Conservation (phyloP, 768 basidiomycete species). For the Agaricus bisporus region DNA sequence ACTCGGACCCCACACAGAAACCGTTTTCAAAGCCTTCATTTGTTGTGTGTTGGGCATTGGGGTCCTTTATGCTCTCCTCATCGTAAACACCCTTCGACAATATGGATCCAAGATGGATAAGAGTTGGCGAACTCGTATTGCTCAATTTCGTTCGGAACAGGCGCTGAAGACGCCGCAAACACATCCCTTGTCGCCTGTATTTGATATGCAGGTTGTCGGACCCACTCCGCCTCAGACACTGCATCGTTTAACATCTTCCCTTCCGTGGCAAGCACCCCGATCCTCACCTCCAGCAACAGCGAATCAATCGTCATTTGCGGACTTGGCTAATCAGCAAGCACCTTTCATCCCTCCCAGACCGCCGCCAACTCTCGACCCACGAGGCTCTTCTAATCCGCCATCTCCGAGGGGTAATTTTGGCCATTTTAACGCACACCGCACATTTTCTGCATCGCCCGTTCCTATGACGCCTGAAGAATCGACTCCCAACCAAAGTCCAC, state of each 20-base stretch:
- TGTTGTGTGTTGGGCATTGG: slow-evolving; percentile 46
- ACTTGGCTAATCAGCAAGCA: not conserved
- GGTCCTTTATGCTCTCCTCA: slow-evolving; percentile 43
- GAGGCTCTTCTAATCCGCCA: not conserved
- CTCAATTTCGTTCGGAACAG: slow-evolving; percentile 9
- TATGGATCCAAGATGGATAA: slow-evolving; percentile 38
- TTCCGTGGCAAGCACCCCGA: no score
- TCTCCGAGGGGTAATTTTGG: not conserved
- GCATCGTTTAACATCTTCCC: not conserved
- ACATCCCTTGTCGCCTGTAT: not conserved
- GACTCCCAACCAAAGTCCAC: not conserved
- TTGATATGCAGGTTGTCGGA: not conserved
- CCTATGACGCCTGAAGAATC: not conserved
- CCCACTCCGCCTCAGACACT: not conserved
- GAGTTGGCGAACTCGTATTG: slow-evolving; percentile 19
- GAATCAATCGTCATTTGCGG: no score
- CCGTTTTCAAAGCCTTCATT: slow-evolving; percentile 33
- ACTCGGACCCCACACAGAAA: not conserved
- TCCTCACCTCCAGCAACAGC: no score
- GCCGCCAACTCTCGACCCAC: no score
- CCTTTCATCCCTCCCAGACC: not conserved
- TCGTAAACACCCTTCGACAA: slow-evolving; percentile 43
- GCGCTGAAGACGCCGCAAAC: not conserved
- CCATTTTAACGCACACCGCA: not conserved
- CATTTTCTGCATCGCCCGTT: no score